Conservation (phyloP, 2,329 filamentous ascomycete species). For the Raffaelea arxii region DNA sequence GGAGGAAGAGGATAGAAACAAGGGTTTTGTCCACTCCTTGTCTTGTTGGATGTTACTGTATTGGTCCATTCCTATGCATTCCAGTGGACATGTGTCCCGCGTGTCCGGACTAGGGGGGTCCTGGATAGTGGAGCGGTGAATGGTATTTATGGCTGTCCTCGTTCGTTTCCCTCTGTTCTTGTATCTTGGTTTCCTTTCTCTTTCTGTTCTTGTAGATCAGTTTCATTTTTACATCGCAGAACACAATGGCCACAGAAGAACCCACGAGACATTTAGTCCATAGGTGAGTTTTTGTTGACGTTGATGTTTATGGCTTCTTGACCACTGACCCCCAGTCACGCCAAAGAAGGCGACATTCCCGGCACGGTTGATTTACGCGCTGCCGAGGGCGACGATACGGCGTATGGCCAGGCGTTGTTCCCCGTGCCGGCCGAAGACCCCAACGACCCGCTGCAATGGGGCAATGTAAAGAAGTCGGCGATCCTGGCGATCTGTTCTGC, state of each 20-base stretch:
- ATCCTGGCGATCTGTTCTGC: slow-evolving; percentile 44
- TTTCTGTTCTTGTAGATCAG: not conserved
- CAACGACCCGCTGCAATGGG: slow-evolving; percentile 52
- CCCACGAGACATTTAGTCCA: slow-evolving; percentile 9
- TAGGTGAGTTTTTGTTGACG: slow-evolving; percentile 13
- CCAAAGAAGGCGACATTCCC: slow-evolving; percentile 17
- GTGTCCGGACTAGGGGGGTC: too few relatives aligned
- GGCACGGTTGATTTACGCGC: slow-evolving; percentile 21
- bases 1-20: not conserved
- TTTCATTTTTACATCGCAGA: not conserved
- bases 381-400: slow-evolving; percentile 47
- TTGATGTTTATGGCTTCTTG: not conserved
- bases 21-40: not conserved
- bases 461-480: slow-evolving; percentile 42
- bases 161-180: not conserved
- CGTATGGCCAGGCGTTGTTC: slow-evolving; percentile 49
- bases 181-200: not conserved
- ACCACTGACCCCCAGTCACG: slow-evolving; percentile 12
- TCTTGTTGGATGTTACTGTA: not conserved
- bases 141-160: not conserved
- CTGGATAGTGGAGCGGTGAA: too few relatives aligned
- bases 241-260: not conserved
- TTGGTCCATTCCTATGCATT: not conserved
- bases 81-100: not conserved
- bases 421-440: slow-evolving; percentile 52